Evolutionary conservation across 192 early-diverging fungal species (phyloP).

Genomic region (Podila clonocystis): DNA sequence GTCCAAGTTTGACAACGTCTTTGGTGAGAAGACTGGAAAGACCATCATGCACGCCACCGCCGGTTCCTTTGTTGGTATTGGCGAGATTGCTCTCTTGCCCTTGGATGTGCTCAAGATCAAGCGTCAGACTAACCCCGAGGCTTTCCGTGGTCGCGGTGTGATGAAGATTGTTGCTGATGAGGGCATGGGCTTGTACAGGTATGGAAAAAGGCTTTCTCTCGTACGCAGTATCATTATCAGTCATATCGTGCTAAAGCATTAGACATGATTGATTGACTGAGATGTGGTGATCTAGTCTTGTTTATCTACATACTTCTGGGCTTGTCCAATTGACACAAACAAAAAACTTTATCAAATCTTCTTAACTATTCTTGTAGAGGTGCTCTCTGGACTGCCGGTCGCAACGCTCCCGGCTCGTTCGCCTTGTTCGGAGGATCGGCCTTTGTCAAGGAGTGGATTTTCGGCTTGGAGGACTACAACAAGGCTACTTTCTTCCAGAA

Average conservation of each 20-base stretch:
- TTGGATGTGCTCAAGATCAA: constrained; percentile 99
- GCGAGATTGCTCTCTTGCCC: constrained; percentile 96
- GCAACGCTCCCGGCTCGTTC: constrained; percentile 99
- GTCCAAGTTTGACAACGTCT: constrained; percentile 74
- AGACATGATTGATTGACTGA: background rate
- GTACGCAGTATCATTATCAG: background rate
- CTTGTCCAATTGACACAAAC: background rate
- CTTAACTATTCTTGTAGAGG: constrained; percentile 59
- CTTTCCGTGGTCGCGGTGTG: constrained; percentile 86
- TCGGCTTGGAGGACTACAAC: constrained; percentile 89
- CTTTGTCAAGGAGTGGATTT: constrained; percentile 93
- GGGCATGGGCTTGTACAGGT: constrained; percentile 93
- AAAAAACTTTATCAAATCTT: background rate
- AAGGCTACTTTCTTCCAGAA: constrained; percentile 99
- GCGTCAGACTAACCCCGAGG: constrained; percentile 92
- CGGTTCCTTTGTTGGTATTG: constrained; percentile 95
- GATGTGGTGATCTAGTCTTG: too few relatives aligned
- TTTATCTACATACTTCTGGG: too few relatives aligned
- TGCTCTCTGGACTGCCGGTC: constrained; percentile 94
- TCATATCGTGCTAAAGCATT: background rate
- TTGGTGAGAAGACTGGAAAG: constrained; percentile 96
- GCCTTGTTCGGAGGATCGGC: constrained; percentile 95
- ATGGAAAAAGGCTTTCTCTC: constrained; percentile 2
- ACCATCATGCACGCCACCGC: constrained; percentile 98
- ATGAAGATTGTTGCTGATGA: constrained; percentile 84